Base-by-base conservation (phyloP, 176 grass and related monocot genomes). In the Bothriochloa decipiens region DNA sequence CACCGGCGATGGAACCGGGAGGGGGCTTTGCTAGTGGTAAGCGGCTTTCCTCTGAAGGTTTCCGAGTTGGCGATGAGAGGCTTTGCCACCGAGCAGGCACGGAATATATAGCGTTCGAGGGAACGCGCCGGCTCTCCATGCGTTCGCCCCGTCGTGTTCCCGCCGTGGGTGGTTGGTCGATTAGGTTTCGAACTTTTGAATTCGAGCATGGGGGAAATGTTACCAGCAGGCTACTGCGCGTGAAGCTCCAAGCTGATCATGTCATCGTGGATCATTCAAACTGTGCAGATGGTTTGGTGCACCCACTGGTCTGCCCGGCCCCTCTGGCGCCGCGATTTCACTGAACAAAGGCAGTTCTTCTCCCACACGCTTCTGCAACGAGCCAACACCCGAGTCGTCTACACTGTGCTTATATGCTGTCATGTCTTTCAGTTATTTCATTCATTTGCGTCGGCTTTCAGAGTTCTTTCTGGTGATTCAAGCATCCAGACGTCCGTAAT, bases 261-360 rank as follows among this genome's bases (percentile, higher is more conserved):
- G 75, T 40, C 16, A 14, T 11, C 28, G 25, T 4, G 15, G 49
- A 28, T 37, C 49, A 67, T 67, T 82, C 87, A 87, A 84, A 84
- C 84, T 69, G 33, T 84, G 87, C 68, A 80, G 89, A 65, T 80
- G 68, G 87, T 75, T 89, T 92, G 87, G 90, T 89, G 87, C 90
- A 92, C 87, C 90, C 90, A 92, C 90, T 92, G 80, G 46, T 15
- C 84, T 89, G 43, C 80, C 16, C 33, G 40, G 8, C 8, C n/a
- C 28, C 36, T 74, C 33, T 53, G 77, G 57, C 79, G 61, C 40
- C 3, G 62, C 88, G 65, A 76, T 64, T 83, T 68, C 74, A 36
- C 80, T 9, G 41, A 3, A 41, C 58, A 55, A 8, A 11, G 37
- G 57, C 41, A 37, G 64, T 27, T 29, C 78, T 65, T 83, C 43